Base-by-base conservation (phyloP, 2,329 filamentous ascomycete genomes). In the Gremmenia infestans region DNA sequence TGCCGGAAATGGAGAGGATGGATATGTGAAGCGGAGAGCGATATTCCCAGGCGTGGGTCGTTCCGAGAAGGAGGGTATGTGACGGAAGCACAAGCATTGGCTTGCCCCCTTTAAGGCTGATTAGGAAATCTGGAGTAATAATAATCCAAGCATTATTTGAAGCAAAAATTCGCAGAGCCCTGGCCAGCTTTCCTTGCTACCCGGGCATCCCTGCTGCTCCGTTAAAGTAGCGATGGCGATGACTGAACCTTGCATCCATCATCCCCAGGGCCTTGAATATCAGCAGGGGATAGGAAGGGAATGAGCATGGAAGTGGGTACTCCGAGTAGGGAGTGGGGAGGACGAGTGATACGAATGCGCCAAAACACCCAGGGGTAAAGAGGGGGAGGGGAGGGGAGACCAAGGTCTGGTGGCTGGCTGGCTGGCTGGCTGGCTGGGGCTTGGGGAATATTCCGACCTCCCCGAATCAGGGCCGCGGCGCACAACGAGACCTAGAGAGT, bases 51-150 rank as follows among this genome's bases (percentile, higher is more conserved):
- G 63, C 46, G 60, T 53, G 60, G 56, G 57, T 43, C 60, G 61
- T 59, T 56, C 54, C 55, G 43, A 59, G 52, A 62, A 64, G 60
- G 53, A 62, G 65, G 61, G 61, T 61, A 67, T 66, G 63, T 62
- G 60, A 63, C 59, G 61, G 64, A 62, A 51, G 60, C 51, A 54
- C 60, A 61, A 62, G 66, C 65, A 67, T 65, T 65, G 56, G 62
- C 60, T 55, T 61, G 50, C 65, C 64, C 60, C 61, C 61, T 67
- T 67, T 69, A 68, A 69, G 67, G 66, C 67, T 68, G 67, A 67
- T 68, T 67, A 62, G 62, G 59, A 67, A 64, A 63, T 67, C 66
- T 67, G 66, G 64, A 67, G 65, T 66, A 64, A 62, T 60, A 67
- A 64, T 66, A 64, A 62, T 60, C 51, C 48, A 60, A 63, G 60